Evolutionary conservation across 306 rosid species (phyloP), one percentile per base, ranked within the genome.

Genomic region (Quillaja saponaria): DNA sequence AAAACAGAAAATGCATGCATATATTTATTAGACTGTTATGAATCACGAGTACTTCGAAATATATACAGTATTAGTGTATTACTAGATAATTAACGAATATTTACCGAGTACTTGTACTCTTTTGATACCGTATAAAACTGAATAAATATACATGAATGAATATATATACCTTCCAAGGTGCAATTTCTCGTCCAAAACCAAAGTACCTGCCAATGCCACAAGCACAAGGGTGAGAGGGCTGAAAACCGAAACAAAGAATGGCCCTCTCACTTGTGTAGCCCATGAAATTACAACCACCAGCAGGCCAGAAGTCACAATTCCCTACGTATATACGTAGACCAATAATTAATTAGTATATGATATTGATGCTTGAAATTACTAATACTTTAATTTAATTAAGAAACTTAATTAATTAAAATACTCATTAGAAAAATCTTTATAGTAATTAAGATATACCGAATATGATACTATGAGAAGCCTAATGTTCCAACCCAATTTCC

Each of bases 401-500:
- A 28, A 3, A 39, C 45, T n/a, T n/a, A n/a, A n/a, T n/a, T n/a
- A n/a, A n/a, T n/a, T n/a, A n/a, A n/a, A n/a, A n/a, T n/a, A n/a
- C n/a, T n/a, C n/a, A n/a, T n/a, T n/a, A n/a, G n/a, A n/a, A n/a
- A n/a, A n/a, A n/a, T n/a, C n/a, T n/a, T n/a, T n/a, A n/a, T n/a
- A 13, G 14, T 1, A 49, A 49, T 8, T 38, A 73, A 0, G n/a
- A n/a, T 42, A 17, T 84, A 88, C 96, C 78, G 81, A 47, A 71
- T 75, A 88, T 34, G 84, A 69, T 1, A 74, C 90, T 0, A 85
- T 51, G 13, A 90, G 68, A 20, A 90, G 88, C 67, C 88, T 77
- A 10, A 90, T 60, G 16, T 57, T 75, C 85, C 88, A 85, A n/a
- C 85, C 83, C 34, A 88, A 41, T 21, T 63, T 83, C 94, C 96